Base-by-base conservation (phyloP, 208 protist species). In the Trypanosoma vivax region DNA sequence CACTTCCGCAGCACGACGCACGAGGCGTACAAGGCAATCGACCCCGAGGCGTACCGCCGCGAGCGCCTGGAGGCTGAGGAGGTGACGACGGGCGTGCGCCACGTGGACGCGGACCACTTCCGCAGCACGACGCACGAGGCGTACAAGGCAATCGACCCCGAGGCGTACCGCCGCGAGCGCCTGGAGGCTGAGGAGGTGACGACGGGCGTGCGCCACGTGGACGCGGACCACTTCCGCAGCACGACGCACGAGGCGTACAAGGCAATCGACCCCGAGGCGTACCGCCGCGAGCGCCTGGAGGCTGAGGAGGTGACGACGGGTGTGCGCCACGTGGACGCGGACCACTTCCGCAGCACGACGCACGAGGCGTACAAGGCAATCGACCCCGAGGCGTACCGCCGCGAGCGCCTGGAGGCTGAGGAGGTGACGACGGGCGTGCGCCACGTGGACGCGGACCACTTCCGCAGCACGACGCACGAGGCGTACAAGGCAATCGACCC, bases 171-270 rank as follows among this genome's bases (percentile, higher is more conserved):
- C 35, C 57, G 47, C 2, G 38, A 53, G 16, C 10, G 13, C n/a
- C 18, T 21, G 18, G 6, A 24, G 14, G 33, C 39, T 9, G 51
- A 61, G 11, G 42, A 62, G n/a, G 47, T 54, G 14, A 31, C 10
- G 0, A 49, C 34, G 7, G 48, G 39, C 16, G 25, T 30, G 10
- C 45, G 47, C 19, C 57, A 55, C 29, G 48, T 55, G 37, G 74
- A 86, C 47, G 66, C 70, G 1, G 53, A 76, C 60, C 73, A 79
- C 68, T 89, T 74, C 81, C 75, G 66, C 38, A 81, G 66, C 0
- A 78, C 72, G 9, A 63, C 63, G 39, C 41, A 61, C 39, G 66
- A 82, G 16, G 61, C 34, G 21, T 83, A 73, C 48, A 73, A 63
- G 51, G n/a, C 50, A 16, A 69, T 70, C 45, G 68, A 65, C 29